Percentiles rank a stretch among this genome's conserved stretches.
These are phyloP conservation scores for Turritis glabra DNA, from an alignment of 345 rosid species.

Conservation along the genomic window DNA sequence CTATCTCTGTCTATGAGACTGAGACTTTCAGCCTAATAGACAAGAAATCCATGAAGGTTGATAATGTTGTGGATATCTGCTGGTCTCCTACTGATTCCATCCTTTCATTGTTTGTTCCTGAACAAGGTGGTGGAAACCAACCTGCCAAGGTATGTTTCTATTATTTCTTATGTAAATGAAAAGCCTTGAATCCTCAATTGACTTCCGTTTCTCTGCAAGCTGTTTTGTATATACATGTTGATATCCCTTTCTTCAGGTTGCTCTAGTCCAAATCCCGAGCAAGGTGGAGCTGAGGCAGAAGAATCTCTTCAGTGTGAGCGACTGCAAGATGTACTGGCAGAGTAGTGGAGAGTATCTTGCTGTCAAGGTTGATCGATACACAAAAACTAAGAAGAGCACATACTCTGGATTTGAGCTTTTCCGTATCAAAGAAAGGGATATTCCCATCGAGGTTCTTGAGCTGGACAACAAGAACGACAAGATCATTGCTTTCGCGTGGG, in stretches of 20 bases:
- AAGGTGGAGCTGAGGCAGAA: slow-evolving; percentile 92
- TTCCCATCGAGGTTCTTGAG: slow-evolving; percentile 97
- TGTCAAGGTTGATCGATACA: slow-evolving; percentile 87
- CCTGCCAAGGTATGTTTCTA: slow-evolving; percentile 78
- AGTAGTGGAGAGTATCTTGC: slow-evolving; percentile 96
- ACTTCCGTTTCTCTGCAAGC: neutral
- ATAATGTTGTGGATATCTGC: slow-evolving; percentile 77
- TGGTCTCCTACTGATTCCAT: slow-evolving; percentile 97
- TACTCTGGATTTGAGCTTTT: slow-evolving; percentile 96
- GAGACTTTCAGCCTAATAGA: slow-evolving; percentile 82
- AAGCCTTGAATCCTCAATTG: neutral
- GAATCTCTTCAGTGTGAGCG: slow-evolving; percentile 94
- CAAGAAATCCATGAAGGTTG: slow-evolving; percentile 92
- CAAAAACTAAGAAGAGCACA: slow-evolving; percentile 94
- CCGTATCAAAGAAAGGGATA: slow-evolving; percentile 90
- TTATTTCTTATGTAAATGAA: neutral
- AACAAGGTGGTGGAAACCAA: slow-evolving; percentile 96
- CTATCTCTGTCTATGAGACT: slow-evolving; percentile 88
- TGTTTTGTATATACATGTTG: neutral
- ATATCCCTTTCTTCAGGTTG: slow-evolving; percentile 50
- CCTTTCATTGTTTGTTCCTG: slow-evolving; percentile 87
- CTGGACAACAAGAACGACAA: slow-evolving; percentile 95
- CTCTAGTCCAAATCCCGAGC: slow-evolving; percentile 86
- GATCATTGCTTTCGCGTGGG: slow-evolving; percentile 97
- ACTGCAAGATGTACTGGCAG: slow-evolving; percentile 99